Conservation (phyloP, 306 rosid species). For the Astragalus membranaceus region DNA sequence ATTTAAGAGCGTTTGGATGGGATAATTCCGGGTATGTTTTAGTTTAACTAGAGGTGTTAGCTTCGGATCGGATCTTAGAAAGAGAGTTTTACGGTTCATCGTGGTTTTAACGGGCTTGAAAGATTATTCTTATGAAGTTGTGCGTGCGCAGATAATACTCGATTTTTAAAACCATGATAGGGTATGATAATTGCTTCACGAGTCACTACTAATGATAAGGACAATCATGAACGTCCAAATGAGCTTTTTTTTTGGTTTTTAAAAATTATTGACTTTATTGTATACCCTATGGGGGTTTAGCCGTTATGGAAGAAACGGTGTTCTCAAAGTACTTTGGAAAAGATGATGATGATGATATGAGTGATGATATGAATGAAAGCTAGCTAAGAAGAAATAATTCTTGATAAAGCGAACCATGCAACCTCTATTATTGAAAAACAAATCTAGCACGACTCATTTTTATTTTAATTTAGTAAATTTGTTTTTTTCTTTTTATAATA, state of each 20-base stretch:
- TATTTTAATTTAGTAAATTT: neutral
- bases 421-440: slow-evolving; percentile 9
- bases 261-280: slow-evolving; percentile 23
- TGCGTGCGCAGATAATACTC: no score
- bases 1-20: no score
- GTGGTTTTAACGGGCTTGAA: no score
- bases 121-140: no score
- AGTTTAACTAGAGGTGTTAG: no score
- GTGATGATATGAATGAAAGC: neutral
- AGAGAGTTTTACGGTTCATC: no score
- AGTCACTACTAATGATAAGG: slow-evolving; percentile 15
- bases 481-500: neutral
- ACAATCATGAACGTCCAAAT: slow-evolving; percentile 30
- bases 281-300: slow-evolving; percentile 22
- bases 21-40: no score
- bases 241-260: neutral
- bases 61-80: no score
- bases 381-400: neutral
- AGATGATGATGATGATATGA: neutral
- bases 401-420: neutral
- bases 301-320: slow-evolving; percentile 16
- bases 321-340: slow-evolving; percentile 21
- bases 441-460: neutral
- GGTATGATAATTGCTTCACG: slow-evolving; percentile 15
- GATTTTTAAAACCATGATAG: no score